Evolutionary conservation across 1,284 basidiomycete genomes (phyloP).

Genomic region (Ceratobasidium sp.): DNA sequence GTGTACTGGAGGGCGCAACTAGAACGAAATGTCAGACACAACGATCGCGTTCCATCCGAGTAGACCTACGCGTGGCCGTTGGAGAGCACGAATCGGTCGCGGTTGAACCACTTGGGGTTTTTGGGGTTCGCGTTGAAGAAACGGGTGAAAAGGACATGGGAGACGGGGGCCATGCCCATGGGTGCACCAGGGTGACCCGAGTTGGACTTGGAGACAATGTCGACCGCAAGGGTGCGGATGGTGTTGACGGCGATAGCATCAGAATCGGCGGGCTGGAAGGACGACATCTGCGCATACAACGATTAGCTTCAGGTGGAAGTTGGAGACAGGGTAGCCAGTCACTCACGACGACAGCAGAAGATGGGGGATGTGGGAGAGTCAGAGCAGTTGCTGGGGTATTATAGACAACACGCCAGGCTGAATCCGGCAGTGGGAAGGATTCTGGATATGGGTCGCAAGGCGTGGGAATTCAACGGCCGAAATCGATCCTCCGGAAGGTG

Average conservation of each 20-base stretch:
- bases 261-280: slow-evolving; percentile 58
- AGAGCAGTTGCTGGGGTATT: slow-evolving; percentile 1
- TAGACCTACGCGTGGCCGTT: slow-evolving; percentile 79
- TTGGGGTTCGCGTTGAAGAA: slow-evolving; percentile 89
- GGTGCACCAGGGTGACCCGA: slow-evolving; percentile 94
- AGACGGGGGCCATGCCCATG: slow-evolving; percentile 90
- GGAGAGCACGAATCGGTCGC: slow-evolving; percentile 88
- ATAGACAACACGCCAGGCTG: neutral
- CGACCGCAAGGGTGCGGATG: slow-evolving; percentile 59
- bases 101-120: slow-evolving; percentile 91
- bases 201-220: slow-evolving; percentile 72
- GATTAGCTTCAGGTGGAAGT: slow-evolving; percentile 21
- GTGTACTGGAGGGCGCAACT: slow-evolving; percentile 90
- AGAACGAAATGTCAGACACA: slow-evolving; percentile 30
- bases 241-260: slow-evolving; percentile 62
- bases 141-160: slow-evolving; percentile 87
- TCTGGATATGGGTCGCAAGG: too few species aligned
- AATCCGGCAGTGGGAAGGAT: slow-evolving; percentile 12
- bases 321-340: slow-evolving; percentile 2
- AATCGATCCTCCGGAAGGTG: slow-evolving; percentile 22
- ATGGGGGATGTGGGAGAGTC: slow-evolving; percentile 10
- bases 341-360: slow-evolving; percentile 25
- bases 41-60: slow-evolving; percentile 3
- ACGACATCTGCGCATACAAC: slow-evolving; percentile 48
- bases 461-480: slow-evolving; percentile 23